phyloP scores from a whole-genome alignment of 164 flowering plant species.

The Warburgia ugandensis region DNA sequence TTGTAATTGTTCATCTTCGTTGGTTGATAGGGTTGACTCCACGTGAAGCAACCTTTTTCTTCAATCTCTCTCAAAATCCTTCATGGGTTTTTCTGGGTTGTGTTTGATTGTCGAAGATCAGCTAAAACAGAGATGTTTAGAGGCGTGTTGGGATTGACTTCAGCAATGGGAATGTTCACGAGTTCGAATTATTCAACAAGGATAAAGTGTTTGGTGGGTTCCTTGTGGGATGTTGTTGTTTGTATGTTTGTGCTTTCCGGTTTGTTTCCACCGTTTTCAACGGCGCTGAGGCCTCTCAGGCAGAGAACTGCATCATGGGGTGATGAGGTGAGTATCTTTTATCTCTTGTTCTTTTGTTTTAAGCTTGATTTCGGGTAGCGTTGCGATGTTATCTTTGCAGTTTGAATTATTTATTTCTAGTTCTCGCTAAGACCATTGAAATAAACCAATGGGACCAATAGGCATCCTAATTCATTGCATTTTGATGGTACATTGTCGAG shows the following conservation, averaged over 20 bases:
- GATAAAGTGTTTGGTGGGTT: conserved; percentile 18
- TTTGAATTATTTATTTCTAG: neutral
- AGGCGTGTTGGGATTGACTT: neutral
- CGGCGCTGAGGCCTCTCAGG: conserved; percentile 67
- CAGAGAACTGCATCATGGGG: conserved; percentile 73
- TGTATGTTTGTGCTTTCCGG: conserved; percentile 27
- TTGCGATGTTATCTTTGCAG: too few relatives aligned
- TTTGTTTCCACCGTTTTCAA: conserved; percentile 25
- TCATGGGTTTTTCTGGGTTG: conserved; percentile 16
- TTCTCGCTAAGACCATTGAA: too few relatives aligned
- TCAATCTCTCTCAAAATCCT: neutral
- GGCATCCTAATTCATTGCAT: too few relatives aligned
- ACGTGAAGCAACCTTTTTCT: conserved; percentile 40
- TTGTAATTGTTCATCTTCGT: neutral
- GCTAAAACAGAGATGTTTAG: conserved; percentile 9
- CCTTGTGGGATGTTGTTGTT: conserved; percentile 14
- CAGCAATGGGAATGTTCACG: conserved; percentile 1
- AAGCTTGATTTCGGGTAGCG: too few relatives aligned
- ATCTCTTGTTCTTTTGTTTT: neutral
- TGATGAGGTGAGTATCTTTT: conserved; percentile 54
- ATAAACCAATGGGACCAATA: too few relatives aligned
- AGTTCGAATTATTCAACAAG: conserved; percentile 6
- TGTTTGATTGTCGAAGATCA: conserved; percentile 8
- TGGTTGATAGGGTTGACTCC: conserved; percentile 25
- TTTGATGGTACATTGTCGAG: too few relatives aligned